phyloP scores from a whole-genome alignment of 805 yeast species.

The Candida argentea region DNA sequence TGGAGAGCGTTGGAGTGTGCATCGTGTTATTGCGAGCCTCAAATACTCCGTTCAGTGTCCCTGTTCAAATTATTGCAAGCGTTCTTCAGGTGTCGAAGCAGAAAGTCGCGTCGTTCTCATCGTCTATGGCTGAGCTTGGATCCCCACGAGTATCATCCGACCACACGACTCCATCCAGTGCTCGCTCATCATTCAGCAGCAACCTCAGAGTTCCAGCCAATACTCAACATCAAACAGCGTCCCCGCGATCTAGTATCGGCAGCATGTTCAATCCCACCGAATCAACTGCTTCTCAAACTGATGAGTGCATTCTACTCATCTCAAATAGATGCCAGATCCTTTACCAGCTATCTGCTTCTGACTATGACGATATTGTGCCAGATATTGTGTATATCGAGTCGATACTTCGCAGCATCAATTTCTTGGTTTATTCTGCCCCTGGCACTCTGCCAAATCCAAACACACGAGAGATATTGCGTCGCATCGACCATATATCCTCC shows the following conservation, averaged over 20 bases:
- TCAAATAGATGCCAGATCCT: slow-evolving; percentile 16
- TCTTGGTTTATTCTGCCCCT: slow-evolving; percentile 46
- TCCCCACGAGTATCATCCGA: slow-evolving; percentile 3
- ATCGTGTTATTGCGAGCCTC: slow-evolving; percentile 49
- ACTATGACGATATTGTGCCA: slow-evolving; percentile 70
- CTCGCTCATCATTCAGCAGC: background rate
- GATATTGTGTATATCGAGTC: slow-evolving; percentile 70
- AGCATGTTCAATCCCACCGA: slow-evolving; percentile 18
- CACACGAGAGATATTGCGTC: slow-evolving; percentile 32
- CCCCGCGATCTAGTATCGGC: slow-evolving; percentile 24
- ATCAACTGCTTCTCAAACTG: slow-evolving; percentile 15
- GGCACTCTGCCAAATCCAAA: slow-evolving; percentile 16
- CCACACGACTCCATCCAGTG: background rate
- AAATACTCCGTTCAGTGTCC: slow-evolving; percentile 41
- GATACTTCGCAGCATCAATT: slow-evolving; percentile 50
- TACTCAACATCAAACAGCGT: slow-evolving; percentile 2
- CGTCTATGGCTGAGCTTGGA: slow-evolving; percentile 4
- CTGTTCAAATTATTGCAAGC: slow-evolving; percentile 23
- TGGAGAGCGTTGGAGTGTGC: slow-evolving; percentile 73
- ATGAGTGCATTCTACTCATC: slow-evolving; percentile 24
- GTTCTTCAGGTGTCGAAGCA: slow-evolving; percentile 22
- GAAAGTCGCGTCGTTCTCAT: slow-evolving; percentile 12
- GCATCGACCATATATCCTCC: slow-evolving; percentile 25
- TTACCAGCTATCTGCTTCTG: slow-evolving; percentile 38
- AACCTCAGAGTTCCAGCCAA: no score